These are phyloP conservation scores for Solanum megistacrolobum DNA, from an alignment of 257 asterid species.

Conservation along the genomic window DNA sequence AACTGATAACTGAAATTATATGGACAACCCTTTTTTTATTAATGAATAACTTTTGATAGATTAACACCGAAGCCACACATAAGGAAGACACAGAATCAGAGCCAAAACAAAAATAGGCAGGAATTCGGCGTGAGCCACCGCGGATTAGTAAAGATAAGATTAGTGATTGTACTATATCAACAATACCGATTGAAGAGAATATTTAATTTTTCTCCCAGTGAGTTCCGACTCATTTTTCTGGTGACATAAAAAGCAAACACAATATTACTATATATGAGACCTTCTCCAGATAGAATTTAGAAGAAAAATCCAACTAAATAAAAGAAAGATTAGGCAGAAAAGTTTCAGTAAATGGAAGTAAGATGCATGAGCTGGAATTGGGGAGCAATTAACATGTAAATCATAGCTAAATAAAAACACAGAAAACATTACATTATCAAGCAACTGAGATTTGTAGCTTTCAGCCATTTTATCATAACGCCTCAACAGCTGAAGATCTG, in stretches of 20 bases:
- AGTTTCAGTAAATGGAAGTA: background rate
- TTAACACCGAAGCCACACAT: background rate
- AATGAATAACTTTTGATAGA: background rate
- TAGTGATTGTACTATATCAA: background rate
- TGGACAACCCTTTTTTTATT: background rate
- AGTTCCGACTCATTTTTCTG: background rate
- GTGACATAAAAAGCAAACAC: background rate
- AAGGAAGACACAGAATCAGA: background rate
- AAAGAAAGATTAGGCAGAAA: background rate
- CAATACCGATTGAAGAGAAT: background rate
- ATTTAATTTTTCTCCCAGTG: background rate
- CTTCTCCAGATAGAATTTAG: background rate
- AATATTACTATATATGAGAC: background rate
- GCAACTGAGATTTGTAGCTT: slow-evolving; percentile 62
- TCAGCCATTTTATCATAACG: slow-evolving; percentile 82
- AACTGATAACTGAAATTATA: background rate
- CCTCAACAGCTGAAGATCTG: slow-evolving; percentile 82
- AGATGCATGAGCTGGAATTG: background rate
- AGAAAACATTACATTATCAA: slow-evolving; percentile 53
- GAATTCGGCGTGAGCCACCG: background rate
- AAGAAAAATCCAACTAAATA: background rate
- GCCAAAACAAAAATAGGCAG: background rate
- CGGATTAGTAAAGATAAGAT: background rate
- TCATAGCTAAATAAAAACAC: background rate
- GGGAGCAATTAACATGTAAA: too few species aligned